These are phyloP conservation scores for Vanilla planifolia DNA, from an alignment of 106 monocot species.

Conservation along the genomic window DNA sequence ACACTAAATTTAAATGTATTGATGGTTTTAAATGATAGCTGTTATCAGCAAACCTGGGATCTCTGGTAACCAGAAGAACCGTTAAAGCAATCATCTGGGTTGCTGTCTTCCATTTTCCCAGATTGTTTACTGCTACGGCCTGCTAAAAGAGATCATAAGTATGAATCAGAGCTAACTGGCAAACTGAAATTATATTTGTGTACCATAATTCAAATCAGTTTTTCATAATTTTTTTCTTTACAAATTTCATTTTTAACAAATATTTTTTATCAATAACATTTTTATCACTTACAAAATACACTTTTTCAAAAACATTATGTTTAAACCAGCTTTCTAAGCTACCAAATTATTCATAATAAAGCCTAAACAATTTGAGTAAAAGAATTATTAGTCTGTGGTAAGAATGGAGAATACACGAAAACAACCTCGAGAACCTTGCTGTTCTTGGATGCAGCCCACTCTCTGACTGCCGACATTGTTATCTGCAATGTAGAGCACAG, in stretches of 20 bases:
- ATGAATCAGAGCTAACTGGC: background rate
- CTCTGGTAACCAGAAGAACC: slow-evolving; percentile 44
- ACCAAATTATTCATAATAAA: too few relatives aligned
- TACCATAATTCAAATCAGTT: too few relatives aligned
- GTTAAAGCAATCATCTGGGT: slow-evolving; percentile 63
- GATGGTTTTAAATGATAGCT: background rate
- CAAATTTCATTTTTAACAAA: too few relatives aligned
- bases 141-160: slow-evolving; percentile 15
- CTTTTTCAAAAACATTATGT: too few relatives aligned
- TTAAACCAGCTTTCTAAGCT: too few relatives aligned
- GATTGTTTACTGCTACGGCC: slow-evolving; percentile 90
- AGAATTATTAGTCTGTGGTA: too few relatives aligned
- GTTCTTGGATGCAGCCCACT: slow-evolving; percentile 87
- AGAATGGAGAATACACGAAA: background rate
- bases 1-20: background rate
- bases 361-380: background rate
- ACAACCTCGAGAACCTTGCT: slow-evolving; percentile 56
- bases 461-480: slow-evolving; percentile 89
- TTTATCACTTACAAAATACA: too few relatives aligned
- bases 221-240: too few relatives aligned
- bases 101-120: slow-evolving; percentile 95
- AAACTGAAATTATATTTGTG: too few relatives aligned
- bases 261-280: too few relatives aligned
- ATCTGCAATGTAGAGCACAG: slow-evolving; percentile 26
- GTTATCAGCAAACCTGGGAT: slow-evolving; percentile 29